Conservation (phyloP, 2,329 filamentous ascomycete genomes). For the Lasiodiplodia gonubiensis region DNA sequence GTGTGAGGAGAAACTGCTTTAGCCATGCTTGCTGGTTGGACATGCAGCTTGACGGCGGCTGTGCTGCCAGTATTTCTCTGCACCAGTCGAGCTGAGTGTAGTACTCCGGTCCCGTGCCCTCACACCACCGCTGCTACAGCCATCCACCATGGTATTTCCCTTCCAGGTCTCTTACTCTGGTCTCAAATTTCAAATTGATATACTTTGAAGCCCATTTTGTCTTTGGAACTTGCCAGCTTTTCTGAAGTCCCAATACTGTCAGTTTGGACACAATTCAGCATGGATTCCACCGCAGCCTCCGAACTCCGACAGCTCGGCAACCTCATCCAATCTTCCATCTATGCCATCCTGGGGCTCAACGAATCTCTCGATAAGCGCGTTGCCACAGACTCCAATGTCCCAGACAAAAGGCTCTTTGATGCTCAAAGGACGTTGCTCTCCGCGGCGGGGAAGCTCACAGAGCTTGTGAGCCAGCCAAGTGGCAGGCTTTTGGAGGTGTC, state of each 20-base stretch:
- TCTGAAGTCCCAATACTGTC: background rate
- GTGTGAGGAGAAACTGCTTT: slow-evolving; percentile 17
- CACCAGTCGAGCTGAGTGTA: background rate
- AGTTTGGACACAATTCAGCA: background rate
- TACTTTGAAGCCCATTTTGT: background rate
- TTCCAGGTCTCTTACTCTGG: background rate
- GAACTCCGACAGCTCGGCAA: slow-evolving; percentile 13
- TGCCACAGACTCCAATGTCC: background rate
- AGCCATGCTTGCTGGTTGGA: slow-evolving; percentile 6
- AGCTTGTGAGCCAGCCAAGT: slow-evolving; percentile 43
- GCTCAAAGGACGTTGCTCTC: slow-evolving; percentile 42
- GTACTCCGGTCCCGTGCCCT: background rate
- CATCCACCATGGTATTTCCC: too few species aligned
- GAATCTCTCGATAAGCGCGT: slow-evolving; percentile 4
- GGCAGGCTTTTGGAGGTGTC: slow-evolving; percentile 43
- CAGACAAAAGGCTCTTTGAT: slow-evolving; percentile 38
- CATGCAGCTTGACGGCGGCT: background rate
- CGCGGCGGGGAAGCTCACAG: slow-evolving; percentile 43
- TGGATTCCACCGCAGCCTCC: background rate
- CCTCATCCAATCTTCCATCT: slow-evolving; percentile 11
- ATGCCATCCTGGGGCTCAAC: slow-evolving; percentile 12
- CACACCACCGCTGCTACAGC: background rate
- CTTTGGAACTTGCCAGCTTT: too few species aligned
- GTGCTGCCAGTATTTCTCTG: background rate
- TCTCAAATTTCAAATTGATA: background rate